Conservation (phyloP, 2,329 filamentous ascomycete genomes). For the Blastomyces percursus region DNA sequence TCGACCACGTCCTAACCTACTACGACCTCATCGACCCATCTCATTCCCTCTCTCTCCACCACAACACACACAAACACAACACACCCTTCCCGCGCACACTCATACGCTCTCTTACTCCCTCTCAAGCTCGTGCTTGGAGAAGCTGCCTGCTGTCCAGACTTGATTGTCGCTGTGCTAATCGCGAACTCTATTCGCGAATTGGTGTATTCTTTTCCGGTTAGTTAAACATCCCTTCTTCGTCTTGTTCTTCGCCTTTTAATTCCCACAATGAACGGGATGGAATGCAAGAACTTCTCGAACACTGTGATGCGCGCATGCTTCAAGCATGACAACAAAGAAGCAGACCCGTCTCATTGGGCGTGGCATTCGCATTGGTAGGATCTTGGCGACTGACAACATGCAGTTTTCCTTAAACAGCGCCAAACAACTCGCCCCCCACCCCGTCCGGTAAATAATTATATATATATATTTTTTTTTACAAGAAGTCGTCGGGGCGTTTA, state of each 20-base stretch:
- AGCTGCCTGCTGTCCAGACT: not conserved
- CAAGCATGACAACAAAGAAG: not conserved
- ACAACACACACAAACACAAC: not conserved
- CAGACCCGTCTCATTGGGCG: not conserved
- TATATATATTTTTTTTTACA: not conserved
- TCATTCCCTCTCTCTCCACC: not conserved
- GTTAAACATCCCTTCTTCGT: not conserved
- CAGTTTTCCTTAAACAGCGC: not conserved
- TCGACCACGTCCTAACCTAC: not conserved
- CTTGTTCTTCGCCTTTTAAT: not conserved
- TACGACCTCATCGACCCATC: not conserved
- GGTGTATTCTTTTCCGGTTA: not conserved
- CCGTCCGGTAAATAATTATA: too few relatives aligned
- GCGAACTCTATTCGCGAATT: not conserved
- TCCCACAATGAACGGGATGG: not conserved
- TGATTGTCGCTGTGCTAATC: not conserved
- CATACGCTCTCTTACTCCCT: too few relatives aligned
- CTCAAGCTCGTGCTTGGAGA: not conserved
- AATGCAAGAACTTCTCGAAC: not conserved
- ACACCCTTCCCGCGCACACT: not conserved
- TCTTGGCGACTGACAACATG: not conserved
- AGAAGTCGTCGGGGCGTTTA: not conserved
- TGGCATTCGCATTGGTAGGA: not conserved
- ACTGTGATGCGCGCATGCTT: not conserved
- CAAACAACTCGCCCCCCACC: not conserved